Evolutionary conservation across 169 alveolate genomes (phyloP), one percentile per base, ranked within the genome.

Genomic region (Plasmodium vivax): DNA sequence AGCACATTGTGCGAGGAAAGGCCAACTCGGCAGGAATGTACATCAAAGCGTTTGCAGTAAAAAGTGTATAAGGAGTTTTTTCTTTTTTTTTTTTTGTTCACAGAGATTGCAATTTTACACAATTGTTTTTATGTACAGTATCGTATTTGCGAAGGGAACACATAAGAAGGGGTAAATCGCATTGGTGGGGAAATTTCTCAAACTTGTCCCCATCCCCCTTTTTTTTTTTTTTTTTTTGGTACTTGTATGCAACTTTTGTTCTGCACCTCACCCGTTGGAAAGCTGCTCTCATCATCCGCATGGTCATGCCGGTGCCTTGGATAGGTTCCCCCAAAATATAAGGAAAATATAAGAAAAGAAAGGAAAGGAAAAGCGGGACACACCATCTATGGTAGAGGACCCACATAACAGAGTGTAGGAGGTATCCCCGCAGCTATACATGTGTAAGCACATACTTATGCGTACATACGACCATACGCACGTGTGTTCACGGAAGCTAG

Each of bases 401-500:
- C 77, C 77, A 68, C n/a, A 68, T 68, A 68, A 23, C 36, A 23
- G n/a, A 68, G 34, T 30, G 62, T 51, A 51, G 38, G 32, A 68
- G 43, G 41, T 68, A 30, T 30, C 8, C 32, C 14, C 77, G 32
- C 38, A 27, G 36, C 41, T 16, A 23, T 81, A 47, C 72, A 47
- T 14, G 72, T 72, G 27, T 34, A 81, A 7, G 72, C 36, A 36
- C 51, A 6, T 16, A 81, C 58, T 41, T 80, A 80, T 41, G 58
- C 54, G 36, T 41, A 38, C 14, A 32, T 41, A 80, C 14, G 38
- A 47, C 10, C 19, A 82, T 82, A 51, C 32, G 41, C 36, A 82
- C 68, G 19, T n/a, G 68, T 82, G 74, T 51, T 16, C 23, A 82
- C 68, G 71, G 68, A 27, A 82, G 23, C n/a, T 83, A 62, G 88